Percentiles rank a stretch among this genome's conserved stretches.
Evolutionary conservation across 2,329 filamentous ascomycete species (phyloP).

Genomic region (Beauveria varroae): DNA sequence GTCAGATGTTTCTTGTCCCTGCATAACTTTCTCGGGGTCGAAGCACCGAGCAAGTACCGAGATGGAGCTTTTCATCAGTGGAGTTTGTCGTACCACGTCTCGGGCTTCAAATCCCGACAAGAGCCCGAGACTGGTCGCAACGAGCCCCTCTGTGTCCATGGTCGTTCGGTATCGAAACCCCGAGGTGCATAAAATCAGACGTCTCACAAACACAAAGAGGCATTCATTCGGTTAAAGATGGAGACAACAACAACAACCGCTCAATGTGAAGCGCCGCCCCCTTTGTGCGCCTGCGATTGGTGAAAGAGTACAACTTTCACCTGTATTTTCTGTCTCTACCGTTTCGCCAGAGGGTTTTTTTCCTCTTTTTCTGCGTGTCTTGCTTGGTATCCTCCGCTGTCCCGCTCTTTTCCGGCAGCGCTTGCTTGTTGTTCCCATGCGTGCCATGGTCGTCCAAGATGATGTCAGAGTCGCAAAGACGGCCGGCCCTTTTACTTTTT

Average conservation of each 20-base stretch:
- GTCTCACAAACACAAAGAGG: not conserved
- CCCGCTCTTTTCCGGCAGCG: not conserved
- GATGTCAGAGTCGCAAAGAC: not conserved
- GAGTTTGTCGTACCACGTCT: not conserved
- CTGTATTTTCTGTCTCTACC: not conserved
- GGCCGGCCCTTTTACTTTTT: not conserved
- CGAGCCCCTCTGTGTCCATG: not conserved
- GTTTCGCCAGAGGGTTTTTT: not conserved
- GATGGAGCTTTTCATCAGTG: not conserved
- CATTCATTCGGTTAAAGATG: not conserved
- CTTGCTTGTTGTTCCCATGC: not conserved
- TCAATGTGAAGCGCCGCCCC: not conserved
- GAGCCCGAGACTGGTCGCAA: not conserved
- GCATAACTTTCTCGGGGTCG: not conserved
- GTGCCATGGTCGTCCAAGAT: not conserved
- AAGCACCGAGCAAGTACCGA: not conserved
- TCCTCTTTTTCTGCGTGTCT: not conserved
- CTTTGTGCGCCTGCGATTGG: not conserved
- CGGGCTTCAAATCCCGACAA: not conserved
- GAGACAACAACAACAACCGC: not conserved
- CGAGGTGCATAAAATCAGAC: not conserved
- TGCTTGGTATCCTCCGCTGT: not conserved
- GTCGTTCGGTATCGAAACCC: not conserved
- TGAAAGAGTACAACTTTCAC: not conserved
- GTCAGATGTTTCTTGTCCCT: not conserved